Evolutionary conservation across 352 stramenopile genomes (phyloP), one percentile per base, ranked within the genome.

Genomic region (Pythium volutum): DNA sequence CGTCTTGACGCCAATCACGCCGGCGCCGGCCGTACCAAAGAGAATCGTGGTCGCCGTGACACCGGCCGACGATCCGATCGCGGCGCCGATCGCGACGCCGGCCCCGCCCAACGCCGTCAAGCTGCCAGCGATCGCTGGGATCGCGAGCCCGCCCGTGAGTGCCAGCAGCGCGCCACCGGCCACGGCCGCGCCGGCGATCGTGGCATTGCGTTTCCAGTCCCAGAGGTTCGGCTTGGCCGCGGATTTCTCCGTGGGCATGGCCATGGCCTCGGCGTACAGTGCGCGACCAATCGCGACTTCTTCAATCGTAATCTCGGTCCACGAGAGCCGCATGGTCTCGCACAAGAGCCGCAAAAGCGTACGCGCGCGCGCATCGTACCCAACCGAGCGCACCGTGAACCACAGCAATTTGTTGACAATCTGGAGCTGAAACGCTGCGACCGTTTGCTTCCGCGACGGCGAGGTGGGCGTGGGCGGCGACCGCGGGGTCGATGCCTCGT

Each of bases 131-230:
- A 95, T 88, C 0, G 73, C 73, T 7, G 85, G 81, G 7, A 77
- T 76, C 0, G 77, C 83, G 1, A 93, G 16, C 0, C 83, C 85
- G 15, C 85, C 85, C 0, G 85, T 95, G 42, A 95, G 62, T 0
- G 85, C 85, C 9, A 95, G 64, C 34, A 95, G 56, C 1, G 84
- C 82, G 1, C 85, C 85, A 27, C 85, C 85, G 0, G 83, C 81
- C 18, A 95, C 73, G 2, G 83, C 81, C 0, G 85, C 85, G 0
- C 74, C 80, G 6, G 83, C 85, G 57, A 95, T 95, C 2, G 65
- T 72, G 0, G 64, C 75, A 53, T 95, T 92, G 14, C 85, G 77
- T 67, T 89, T 92, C 85, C 81, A 92, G 66, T 95, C 84, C 69
- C 76, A 84, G 9, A 89, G 53, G 25, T 74, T 88, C 3, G 67